Conservation (phyloP, 2,329 filamentous ascomycete genomes). For the Ophiostoma quercus region DNA sequence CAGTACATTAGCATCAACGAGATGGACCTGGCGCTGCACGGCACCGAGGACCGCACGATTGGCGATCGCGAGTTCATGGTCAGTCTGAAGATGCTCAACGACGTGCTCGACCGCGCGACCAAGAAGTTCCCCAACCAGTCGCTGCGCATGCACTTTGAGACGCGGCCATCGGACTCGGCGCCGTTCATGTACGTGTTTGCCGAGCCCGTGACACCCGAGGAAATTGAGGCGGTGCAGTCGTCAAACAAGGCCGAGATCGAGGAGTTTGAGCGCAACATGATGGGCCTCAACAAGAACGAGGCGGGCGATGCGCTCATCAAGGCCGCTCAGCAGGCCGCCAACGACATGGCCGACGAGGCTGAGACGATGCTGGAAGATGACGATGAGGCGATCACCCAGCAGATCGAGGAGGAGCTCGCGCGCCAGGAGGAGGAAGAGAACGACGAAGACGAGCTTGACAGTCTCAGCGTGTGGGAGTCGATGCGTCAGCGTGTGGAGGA, state of each 20-base stretch:
- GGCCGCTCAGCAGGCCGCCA: constrained; percentile 4
- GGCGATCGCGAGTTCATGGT: constrained; percentile 83
- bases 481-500: constrained; percentile 52
- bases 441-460: constrained; percentile 29
- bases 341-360: constrained; percentile 19
- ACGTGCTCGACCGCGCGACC: constrained; percentile 70
- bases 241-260: constrained; percentile 60
- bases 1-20: constrained; percentile 85
- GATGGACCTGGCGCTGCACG: constrained; percentile 88
- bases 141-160: constrained; percentile 76
- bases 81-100: constrained; percentile 73
- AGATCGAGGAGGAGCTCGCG: constrained; percentile 21
- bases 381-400: constrained; percentile 17
- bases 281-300: constrained; percentile 42
- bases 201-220: constrained; percentile 69
- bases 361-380: constrained; percentile 29
- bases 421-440: constrained; percentile 27
- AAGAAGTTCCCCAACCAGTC: constrained; percentile 69
- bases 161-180: constrained; percentile 48
- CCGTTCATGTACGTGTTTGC: constrained; percentile 86
- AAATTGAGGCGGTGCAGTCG: constrained; percentile 70
- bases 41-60: constrained; percentile 57
- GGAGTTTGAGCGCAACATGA: constrained; percentile 60
- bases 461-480: constrained; percentile 45
- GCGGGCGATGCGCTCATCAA: not conserved